Conservation (phyloP, 1,284 basidiomycete genomes). For the Puccinia horiana region DNA sequence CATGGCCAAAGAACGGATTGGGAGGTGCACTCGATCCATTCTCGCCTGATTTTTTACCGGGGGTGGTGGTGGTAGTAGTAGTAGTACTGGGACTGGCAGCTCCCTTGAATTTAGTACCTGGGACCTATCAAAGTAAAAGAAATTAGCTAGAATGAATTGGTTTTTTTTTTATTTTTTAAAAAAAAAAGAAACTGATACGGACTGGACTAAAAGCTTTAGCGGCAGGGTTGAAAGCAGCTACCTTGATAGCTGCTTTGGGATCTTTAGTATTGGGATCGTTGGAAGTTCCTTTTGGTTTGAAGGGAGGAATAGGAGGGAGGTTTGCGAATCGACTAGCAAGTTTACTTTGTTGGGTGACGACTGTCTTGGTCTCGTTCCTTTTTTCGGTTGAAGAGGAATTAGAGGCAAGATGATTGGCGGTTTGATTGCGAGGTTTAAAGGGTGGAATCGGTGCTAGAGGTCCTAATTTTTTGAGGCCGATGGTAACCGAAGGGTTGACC, state of each 20-base stretch:
- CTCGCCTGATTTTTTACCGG: slow-evolving; percentile 27
- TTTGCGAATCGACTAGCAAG: slow-evolving; percentile 57
- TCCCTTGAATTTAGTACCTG: slow-evolving; percentile 3
- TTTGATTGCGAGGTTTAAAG: slow-evolving; percentile 44
- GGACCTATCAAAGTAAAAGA: not conserved
- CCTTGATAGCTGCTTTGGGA: slow-evolving; percentile 55
- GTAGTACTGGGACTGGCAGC: slow-evolving; percentile 6
- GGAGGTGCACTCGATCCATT: not conserved
- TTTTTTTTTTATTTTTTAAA: not conserved
- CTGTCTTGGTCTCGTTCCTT: slow-evolving; percentile 9
- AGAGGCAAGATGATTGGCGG: not conserved
- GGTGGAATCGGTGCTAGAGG: slow-evolving; percentile 44
- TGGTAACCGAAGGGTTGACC: slow-evolving; percentile 55
- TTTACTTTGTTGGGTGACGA: slow-evolving; percentile 17
- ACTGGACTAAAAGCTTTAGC: slow-evolving; percentile 55
- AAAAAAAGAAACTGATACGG: slow-evolving; percentile 14
- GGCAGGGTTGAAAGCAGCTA: slow-evolving; percentile 54
- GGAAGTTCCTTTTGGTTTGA: slow-evolving; percentile 67
- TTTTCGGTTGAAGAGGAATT: not conserved
- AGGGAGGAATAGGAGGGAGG: slow-evolving; percentile 88
- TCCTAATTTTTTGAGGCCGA: slow-evolving; percentile 35
- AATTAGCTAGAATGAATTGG: not conserved
- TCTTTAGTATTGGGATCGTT: slow-evolving; percentile 23
- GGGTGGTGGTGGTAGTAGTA: not conserved
- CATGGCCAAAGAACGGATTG: slow-evolving; percentile 42